phyloP scores from a whole-genome alignment of 345 rosid genomes.

The Sonneratia caseolaris region DNA sequence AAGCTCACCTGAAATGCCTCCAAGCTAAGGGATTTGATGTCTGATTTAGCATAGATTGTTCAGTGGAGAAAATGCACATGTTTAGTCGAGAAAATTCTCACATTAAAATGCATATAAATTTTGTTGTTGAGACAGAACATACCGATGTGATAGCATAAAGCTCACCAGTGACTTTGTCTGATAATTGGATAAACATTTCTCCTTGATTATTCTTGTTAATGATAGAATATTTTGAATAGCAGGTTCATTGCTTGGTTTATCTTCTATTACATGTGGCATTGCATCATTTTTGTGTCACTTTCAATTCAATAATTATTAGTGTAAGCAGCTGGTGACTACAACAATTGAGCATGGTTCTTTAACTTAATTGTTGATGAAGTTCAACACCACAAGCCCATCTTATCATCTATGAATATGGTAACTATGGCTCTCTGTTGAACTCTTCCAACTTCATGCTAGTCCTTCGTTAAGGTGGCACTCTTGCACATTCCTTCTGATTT shows the following conservation, averaged over 20 bases:
- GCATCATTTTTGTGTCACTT: not conserved
- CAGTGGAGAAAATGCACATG: too few species aligned
- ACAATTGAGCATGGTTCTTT: too few species aligned
- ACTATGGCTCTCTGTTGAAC: not conserved
- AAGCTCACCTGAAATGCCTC: too few species aligned
- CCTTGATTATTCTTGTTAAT: not conserved
- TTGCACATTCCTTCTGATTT: not conserved
- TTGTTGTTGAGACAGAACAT: not conserved
- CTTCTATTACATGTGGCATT: not conserved
- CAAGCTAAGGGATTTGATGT: too few species aligned
- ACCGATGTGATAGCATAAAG: not conserved
- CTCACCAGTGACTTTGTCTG: not conserved
- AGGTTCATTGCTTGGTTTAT: not conserved
- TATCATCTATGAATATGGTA: not conserved
- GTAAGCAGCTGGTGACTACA: too few species aligned
- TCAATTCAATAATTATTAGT: not conserved
- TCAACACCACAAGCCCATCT: not conserved
- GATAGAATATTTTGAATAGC: not conserved
- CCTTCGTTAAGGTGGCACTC: not conserved
- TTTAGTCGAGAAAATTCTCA: not conserved
- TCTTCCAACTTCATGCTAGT: not conserved
- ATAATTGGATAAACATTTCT: not conserved
- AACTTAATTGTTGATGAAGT: not conserved
- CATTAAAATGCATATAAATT: not conserved
- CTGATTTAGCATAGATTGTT: too few species aligned